Conservation (phyloP, 78 protist species). For the Protostelium mycophagum region DNA sequence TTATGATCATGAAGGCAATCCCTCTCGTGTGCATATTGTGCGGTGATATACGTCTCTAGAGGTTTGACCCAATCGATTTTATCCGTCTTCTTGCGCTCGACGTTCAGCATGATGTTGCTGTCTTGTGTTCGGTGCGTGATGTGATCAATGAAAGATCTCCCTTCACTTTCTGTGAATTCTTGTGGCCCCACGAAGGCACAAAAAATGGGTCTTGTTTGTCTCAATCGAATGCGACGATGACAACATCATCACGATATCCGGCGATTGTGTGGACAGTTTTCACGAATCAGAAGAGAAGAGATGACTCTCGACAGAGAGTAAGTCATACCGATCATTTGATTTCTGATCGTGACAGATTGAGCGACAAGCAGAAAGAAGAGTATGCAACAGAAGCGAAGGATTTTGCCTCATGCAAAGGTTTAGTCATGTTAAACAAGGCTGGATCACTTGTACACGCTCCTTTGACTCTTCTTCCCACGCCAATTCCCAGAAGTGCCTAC, state of each 20-base stretch:
- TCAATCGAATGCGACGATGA: too few species aligned
- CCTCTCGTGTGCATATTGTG: slow-evolving; percentile 42
- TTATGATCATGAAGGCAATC: slow-evolving; percentile 21
- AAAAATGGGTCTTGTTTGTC: too few species aligned
- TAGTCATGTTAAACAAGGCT: neutral
- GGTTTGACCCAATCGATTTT: slow-evolving; percentile 47
- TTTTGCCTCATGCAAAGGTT: neutral
- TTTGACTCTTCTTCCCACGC: neutral
- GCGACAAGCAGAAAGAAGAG: too few species aligned
- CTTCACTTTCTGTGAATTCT: neutral
- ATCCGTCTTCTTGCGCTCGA: slow-evolving; percentile 54
- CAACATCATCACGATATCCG: too few species aligned
- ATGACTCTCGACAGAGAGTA: too few species aligned
- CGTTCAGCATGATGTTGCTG: slow-evolving; percentile 33
- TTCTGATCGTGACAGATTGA: too few species aligned
- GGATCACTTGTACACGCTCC: neutral
- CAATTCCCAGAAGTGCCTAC: neutral
- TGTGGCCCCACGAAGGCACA: too few species aligned
- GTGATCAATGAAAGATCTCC: neutral
- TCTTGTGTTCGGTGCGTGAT: neutral
- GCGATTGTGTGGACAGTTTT: too few species aligned
- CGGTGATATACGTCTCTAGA: slow-evolving; percentile 34
- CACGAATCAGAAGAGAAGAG: too few species aligned
- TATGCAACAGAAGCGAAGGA: neutral
- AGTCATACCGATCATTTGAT: too few species aligned